phyloP scores from a whole-genome alignment of 106 monocot genomes.

The Hemerocallis citrina region DNA sequence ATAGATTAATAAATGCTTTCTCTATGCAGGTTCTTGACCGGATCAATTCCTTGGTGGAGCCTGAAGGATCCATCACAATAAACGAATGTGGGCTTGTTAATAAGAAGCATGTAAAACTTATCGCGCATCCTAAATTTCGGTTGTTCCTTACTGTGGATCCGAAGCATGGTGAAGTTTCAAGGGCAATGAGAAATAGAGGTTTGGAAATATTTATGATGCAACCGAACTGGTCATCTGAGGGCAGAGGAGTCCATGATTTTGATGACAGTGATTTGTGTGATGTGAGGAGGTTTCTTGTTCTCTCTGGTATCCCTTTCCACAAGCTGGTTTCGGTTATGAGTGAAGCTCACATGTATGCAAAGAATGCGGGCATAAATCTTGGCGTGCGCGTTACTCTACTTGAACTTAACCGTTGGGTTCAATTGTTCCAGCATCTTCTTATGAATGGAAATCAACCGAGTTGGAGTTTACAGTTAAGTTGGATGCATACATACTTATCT shows the following conservation, averaged over 20 bases:
- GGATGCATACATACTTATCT: conserved; percentile 82
- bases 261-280: conserved; percentile 26
- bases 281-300: conserved; percentile 42
- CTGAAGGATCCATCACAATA: conserved; percentile 55
- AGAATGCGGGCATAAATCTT: conserved; percentile 29
- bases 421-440: conserved; percentile 77
- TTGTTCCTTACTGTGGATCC: conserved; percentile 89
- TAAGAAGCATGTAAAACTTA: conserved; percentile 57
- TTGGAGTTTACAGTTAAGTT: conserved; percentile 93
- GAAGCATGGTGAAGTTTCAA: conserved; percentile 74
- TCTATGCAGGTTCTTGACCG: conserved; percentile 79
- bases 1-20: conserved; percentile 69
- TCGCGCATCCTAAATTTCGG: conserved; percentile 61
- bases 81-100: conserved; percentile 92
- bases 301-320: conserved; percentile 46
- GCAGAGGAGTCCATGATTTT: conserved; percentile 11
- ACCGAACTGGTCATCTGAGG: conserved; percentile 16
- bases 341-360: conserved; percentile 63
- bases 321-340: conserved; percentile 63
- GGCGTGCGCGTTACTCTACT: conserved; percentile 77
- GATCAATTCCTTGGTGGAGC: conserved; percentile 89
- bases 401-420: conserved; percentile 80
- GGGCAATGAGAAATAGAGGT: conserved; percentile 94
- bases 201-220: conserved; percentile 79
- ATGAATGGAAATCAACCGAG: conserved; percentile 63